A percentile compares a stretch with the other conserved stretches of the same genome.
phyloP scores from a whole-genome alignment of 2,329 filamentous ascomycete species.

The Pseudogymnoascus sp. region DNA sequence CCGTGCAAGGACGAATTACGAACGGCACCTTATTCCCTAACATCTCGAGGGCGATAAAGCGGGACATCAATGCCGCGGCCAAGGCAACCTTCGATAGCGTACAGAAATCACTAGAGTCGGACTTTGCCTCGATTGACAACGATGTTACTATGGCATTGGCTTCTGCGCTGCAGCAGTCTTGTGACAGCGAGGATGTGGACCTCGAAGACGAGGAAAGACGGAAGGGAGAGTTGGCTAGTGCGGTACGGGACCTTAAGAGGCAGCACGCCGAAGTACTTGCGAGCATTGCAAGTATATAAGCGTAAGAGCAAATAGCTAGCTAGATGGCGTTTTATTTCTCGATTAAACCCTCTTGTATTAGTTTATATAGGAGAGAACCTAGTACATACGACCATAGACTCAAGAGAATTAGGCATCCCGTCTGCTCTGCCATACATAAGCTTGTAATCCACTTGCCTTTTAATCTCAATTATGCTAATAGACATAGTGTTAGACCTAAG shows the following conservation, averaged over 20 bases:
- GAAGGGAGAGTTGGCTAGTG: slow-evolving; percentile 12
- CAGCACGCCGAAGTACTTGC: slow-evolving; percentile 13
- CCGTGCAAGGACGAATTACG: slow-evolving; percentile 15
- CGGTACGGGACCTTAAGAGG: slow-evolving; percentile 12
- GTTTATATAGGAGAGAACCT: too few relatives aligned
- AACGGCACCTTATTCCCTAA: slow-evolving; percentile 17
- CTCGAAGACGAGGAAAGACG: slow-evolving; percentile 9
- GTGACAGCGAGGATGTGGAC: not conserved
- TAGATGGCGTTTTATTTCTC: not conserved
- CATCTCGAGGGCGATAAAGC: slow-evolving; percentile 16
- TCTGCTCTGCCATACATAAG: too few relatives aligned
- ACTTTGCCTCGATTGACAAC: slow-evolving; percentile 10
- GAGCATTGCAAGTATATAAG: slow-evolving; percentile 11
- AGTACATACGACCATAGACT: too few relatives aligned
- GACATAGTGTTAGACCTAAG: too few relatives aligned
- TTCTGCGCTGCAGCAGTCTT: not conserved
- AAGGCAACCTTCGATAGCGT: slow-evolving; percentile 13
- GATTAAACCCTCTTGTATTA: too few relatives aligned
- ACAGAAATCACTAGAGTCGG: not conserved
- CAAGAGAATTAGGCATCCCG: too few relatives aligned
- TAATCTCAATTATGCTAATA: too few relatives aligned
- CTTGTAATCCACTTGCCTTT: too few relatives aligned
- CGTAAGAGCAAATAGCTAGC: not conserved
- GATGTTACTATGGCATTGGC: slow-evolving; percentile 15
- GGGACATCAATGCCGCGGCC: slow-evolving; percentile 10